Evolutionary conservation across 345 rosid genomes (phyloP), one percentile per base, ranked within the genome.

Genomic region (Laguncularia racemosa): DNA sequence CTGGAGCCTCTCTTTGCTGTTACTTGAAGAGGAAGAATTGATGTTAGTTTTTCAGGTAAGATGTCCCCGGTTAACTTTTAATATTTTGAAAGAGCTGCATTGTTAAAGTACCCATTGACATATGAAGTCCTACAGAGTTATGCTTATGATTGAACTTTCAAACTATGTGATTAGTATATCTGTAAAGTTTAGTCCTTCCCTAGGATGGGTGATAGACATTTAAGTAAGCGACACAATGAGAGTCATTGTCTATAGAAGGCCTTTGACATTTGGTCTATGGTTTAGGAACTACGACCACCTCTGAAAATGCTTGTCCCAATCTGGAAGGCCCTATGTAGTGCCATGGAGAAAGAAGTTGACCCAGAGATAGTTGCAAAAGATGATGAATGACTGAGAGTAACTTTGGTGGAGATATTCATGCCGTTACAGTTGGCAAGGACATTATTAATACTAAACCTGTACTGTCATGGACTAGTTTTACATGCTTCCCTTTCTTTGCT

Each of bases 311-410:
- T 84, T 75, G 75, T 82, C 64, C 96, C 91, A 17, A 66, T 89
- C 52, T 89, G 92, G 96, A 93, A 81, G 74, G 90, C 92, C 26
- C 70, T 93, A 64, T 81, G 90, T 70, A 48, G 75, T 49, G 70
- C 65, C 62, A 69, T 59, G 2, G 78, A 64, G 50, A 51, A 65
- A 59, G 65, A 74, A 46, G 76, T 58, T 56, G 59, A 61, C 51
- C 53, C 63, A 46, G 60, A 50, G 44, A 44, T 63, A 17, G 20
- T 19, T 53, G 52, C 52, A 23, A 69, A 71, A 53, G 70, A 55
- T 7, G 6, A 33, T 33, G 40, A 33, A 1, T 33, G 40, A 9
- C 11, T 33, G 40, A 33, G 40, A 7, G 40, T 33, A 7, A 33
- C 7, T 33, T 33, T 33, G 40, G 40, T 33, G 40, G 40, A 33